phyloP scores from a whole-genome alignment of 2,329 filamentous ascomycete genomes.

The Pezicula rhizophila region DNA sequence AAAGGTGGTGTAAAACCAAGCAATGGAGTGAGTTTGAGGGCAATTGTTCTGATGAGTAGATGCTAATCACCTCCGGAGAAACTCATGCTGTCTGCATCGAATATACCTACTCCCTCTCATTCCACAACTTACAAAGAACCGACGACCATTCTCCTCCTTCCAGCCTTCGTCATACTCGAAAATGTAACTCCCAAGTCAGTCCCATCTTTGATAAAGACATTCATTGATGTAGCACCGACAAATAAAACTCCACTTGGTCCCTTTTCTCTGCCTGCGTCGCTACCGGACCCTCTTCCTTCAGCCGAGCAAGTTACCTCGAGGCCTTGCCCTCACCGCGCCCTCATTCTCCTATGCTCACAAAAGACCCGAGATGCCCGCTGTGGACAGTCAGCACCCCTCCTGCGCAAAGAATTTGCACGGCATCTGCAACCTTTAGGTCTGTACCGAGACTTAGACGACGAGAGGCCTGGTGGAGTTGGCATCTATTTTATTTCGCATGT shows the following conservation, averaged over 20 bases:
- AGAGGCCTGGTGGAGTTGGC: conserved; percentile 83
- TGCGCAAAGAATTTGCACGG: conserved; percentile 83
- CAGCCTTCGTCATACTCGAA: conserved; percentile 76
- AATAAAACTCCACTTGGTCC: conserved; percentile 62
- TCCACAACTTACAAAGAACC: conserved; percentile 57
- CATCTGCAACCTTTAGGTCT: conserved; percentile 80
- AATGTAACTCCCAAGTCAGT: conserved; percentile 74
- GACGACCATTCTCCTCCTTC: conserved; percentile 77
- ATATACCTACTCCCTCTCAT: conserved; percentile 75
- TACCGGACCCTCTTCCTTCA: conserved; percentile 25
- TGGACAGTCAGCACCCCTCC: conserved; percentile 83
- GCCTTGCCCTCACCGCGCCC: conserved; percentile 72
- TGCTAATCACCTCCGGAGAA: conserved; percentile 41
- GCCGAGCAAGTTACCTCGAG: conserved; percentile 45
- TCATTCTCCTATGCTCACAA: conserved; percentile 92
- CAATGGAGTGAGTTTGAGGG: conserved; percentile 54
- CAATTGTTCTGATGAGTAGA: neutral
- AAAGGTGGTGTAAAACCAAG: conserved; percentile 48
- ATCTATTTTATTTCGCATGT: conserved; percentile 97
- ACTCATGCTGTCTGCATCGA: conserved; percentile 86
- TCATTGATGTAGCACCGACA: conserved; percentile 68
- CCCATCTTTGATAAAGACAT: conserved; percentile 62
- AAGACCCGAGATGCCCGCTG: conserved; percentile 91
- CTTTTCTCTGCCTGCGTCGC: conserved; percentile 37
- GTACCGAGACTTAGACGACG: conserved; percentile 81